Evolutionary conservation across 768 basidiomycete genomes (phyloP).

Genomic region (Hygrocybe punicea): DNA sequence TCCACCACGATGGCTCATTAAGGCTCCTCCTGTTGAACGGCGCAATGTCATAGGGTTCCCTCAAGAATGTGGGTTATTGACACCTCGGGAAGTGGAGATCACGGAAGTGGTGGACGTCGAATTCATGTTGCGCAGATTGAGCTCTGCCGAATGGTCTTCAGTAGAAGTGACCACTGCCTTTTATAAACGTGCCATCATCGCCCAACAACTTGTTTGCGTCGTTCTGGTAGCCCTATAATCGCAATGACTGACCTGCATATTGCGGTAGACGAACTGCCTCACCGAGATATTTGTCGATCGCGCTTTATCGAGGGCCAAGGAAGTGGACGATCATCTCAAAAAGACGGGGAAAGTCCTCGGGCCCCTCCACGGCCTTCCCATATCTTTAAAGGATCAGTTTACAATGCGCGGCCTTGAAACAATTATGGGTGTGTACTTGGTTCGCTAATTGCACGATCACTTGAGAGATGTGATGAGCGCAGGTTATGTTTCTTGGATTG

Average conservation of each 20-base stretch:
- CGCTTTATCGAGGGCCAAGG: constrained; percentile 59
- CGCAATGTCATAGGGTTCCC: constrained; percentile 50
- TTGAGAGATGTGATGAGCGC: neutral
- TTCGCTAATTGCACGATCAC: too few relatives aligned
- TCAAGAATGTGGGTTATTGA: constrained; percentile 49
- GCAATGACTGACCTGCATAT: neutral
- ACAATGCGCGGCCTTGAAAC: constrained; percentile 63
- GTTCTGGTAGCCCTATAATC: constrained; percentile 62
- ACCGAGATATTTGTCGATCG: constrained; percentile 81
- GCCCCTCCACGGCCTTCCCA: constrained; percentile 70
- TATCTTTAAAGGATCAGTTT: constrained; percentile 75
- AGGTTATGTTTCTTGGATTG: constrained; percentile 77
- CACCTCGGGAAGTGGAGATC: constrained; percentile 53
- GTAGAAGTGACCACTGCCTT: constrained; percentile 69
- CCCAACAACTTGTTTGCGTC: constrained; percentile 71
- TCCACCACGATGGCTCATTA: constrained; percentile 53
- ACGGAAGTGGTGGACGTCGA: constrained; percentile 48
- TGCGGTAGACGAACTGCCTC: constrained; percentile 39
- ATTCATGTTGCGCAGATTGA: constrained; percentile 45
- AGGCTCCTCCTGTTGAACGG: constrained; percentile 35
- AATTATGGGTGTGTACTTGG: constrained; percentile 14
- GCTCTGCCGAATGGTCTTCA: constrained; percentile 47
- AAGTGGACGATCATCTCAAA: constrained; percentile 61
- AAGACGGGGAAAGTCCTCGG: constrained; percentile 64
- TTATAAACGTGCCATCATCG: constrained; percentile 73